phyloP scores from a whole-genome alignment of 805 yeast species.

The Sugiyamaella lignohabitans region DNA sequence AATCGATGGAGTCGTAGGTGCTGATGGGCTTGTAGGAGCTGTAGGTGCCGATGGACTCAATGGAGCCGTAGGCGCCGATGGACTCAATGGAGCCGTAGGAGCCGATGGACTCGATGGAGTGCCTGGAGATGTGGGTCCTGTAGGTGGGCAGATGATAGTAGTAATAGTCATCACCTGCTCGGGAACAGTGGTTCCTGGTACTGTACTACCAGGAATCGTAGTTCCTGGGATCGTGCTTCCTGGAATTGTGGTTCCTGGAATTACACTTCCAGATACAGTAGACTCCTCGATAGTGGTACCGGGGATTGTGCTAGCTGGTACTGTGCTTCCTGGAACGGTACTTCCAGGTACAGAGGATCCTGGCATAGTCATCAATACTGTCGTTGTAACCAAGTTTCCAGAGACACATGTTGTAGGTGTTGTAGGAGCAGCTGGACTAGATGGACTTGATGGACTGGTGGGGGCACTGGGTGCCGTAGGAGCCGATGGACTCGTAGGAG shows the following conservation, averaged over 20 bases:
- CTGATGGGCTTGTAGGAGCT: background rate
- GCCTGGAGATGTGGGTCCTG: too few species aligned
- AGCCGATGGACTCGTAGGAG: background rate
- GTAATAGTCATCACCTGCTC: too few species aligned
- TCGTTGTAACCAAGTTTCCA: too few species aligned
- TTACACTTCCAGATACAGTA: slow-evolving; percentile 11
- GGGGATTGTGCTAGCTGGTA: too few species aligned
- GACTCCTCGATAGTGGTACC: slow-evolving; percentile 13
- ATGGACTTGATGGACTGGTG: too few species aligned
- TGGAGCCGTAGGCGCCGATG: background rate
- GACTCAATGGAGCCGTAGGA: background rate
- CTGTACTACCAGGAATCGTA: slow-evolving; percentile 20
- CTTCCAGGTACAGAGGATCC: slow-evolving; percentile 14
- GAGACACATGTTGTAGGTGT: slow-evolving; percentile 14
- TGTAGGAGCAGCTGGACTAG: slow-evolving; percentile 2
- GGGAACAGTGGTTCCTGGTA: slow-evolving; percentile 24
- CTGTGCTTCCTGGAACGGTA: slow-evolving; percentile 7
- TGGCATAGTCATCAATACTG: too few species aligned
- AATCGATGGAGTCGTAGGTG: background rate
- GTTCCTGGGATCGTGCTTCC: too few species aligned
- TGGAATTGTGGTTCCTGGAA: too few species aligned
- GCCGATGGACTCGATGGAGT: slow-evolving; percentile 12
- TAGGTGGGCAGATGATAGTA: too few species aligned
- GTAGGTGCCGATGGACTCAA: background rate
- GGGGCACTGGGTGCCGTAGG: background rate